These are phyloP conservation scores for Adansonia madagascariensis DNA, from an alignment of 441 rosid genomes.

Conservation along the genomic window DNA sequence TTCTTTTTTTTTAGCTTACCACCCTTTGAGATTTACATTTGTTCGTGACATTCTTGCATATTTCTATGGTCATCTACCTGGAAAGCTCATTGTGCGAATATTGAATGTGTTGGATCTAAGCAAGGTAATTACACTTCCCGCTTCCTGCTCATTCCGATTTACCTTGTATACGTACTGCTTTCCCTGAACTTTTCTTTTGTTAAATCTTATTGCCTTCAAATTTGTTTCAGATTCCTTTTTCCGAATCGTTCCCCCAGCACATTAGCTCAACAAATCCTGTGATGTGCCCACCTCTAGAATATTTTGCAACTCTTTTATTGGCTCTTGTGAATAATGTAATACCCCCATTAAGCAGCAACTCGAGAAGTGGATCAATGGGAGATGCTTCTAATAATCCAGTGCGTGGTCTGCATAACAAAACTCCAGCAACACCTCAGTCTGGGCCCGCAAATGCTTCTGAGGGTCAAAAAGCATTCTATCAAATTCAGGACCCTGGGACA, in stretches of 20 bases:
- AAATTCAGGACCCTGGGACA: slow-evolving; percentile 98
- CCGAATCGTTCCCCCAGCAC: slow-evolving; percentile 91
- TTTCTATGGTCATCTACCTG: slow-evolving; percentile 91
- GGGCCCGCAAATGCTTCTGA: slow-evolving; percentile 77
- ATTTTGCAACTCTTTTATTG: slow-evolving; percentile 83
- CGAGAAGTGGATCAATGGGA: slow-evolving; percentile 65
- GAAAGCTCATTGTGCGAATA: slow-evolving; percentile 71
- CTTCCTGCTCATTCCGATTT: not conserved
- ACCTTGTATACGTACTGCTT: not conserved
- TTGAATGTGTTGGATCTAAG: slow-evolving; percentile 78
- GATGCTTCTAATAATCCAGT: slow-evolving; percentile 57
- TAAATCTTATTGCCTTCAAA: slow-evolving; percentile 19
- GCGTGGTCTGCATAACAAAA: slow-evolving; percentile 67
- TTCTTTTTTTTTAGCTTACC: slow-evolving; percentile 69
- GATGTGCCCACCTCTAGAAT: slow-evolving; percentile 88
- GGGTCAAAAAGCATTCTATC: slow-evolving; percentile 87
- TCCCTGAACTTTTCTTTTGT: slow-evolving; percentile 14
- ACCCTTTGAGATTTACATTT: slow-evolving; percentile 88
- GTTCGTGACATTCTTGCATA: slow-evolving; percentile 97
- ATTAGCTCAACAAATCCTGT: slow-evolving; percentile 65
- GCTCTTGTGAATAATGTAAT: slow-evolving; percentile 91
- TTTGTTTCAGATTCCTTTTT: slow-evolving; percentile 80
- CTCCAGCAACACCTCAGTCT: slow-evolving; percentile 71
- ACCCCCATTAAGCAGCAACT: slow-evolving; percentile 78
- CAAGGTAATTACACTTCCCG: slow-evolving; percentile 58